Base-by-base conservation (phyloP, 148 eudicot genomes). In the Vaccinium darrowii region DNA sequence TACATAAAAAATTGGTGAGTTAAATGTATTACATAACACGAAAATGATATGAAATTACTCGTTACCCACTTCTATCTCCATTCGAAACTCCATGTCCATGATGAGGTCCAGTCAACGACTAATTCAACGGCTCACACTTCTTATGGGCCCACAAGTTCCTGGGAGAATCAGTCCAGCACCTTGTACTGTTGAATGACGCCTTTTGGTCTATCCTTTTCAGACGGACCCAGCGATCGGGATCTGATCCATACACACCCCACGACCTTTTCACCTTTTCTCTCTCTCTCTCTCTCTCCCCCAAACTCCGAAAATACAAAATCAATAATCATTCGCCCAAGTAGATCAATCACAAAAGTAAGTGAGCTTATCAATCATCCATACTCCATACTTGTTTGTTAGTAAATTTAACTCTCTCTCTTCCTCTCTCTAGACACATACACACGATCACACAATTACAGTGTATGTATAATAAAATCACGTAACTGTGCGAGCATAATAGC, bases 151-250 rank as follows among this genome's bases (percentile, higher is more conserved):
- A 71, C 47, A 65, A 27, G 47, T 27, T 71, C 30, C 8, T 9
- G 14, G 43, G 43, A 71, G 19, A 71, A 30, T 30, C 18, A 71
- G 7, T 6, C 25, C 65, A 1, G 2, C 53, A 51, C 3, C 19
- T 54, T 54, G 58, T 54, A 54, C 58, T 54, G 58, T 54, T 2
- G 19, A 54, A 54, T 54, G 67, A 62, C 30, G 39, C 63, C 25
- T 33, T 33, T 33, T 72, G 76, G 76, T 33, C 49, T 73, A 13
- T 73, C 76, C 49, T 5, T 73, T 73, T 73, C 76, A 39, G 76
- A 33, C n/a, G 76, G 76, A 36, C 76, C 76, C 76, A 73, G 21
- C 76, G 50, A 73, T 73, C 51, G 76, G 76, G 76, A 73, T 73
- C 76, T 73, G 76, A 73, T 73, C 18, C 49, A 33, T 33, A 33